Percentiles rank a stretch among this genome's conserved stretches.
Conservation (phyloP, 345 rosid species). For the Bretschneidera sinensis region DNA sequence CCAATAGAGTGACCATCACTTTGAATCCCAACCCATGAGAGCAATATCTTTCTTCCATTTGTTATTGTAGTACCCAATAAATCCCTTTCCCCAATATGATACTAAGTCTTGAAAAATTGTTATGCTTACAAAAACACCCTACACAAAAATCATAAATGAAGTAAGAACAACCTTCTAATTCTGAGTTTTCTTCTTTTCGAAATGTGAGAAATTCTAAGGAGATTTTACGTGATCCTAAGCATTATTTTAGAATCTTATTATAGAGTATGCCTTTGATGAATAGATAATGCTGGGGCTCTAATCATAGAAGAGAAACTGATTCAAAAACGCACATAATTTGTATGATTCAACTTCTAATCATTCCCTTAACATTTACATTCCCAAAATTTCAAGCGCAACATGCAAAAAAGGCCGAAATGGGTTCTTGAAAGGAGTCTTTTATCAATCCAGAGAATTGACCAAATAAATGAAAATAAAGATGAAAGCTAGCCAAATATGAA, state of each 20-base stretch:
- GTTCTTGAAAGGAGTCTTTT: not conserved
- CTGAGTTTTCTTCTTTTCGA: no score
- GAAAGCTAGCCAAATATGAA: no score
- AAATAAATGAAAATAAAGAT: no score
- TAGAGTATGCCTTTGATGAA: no score
- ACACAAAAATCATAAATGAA: not conserved
- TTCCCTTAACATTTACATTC: conserved; percentile 18
- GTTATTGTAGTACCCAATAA: not conserved
- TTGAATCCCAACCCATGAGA: not conserved
- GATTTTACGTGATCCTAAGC: no score
- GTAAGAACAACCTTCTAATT: not conserved
- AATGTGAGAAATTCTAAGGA: no score
- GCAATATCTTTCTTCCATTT: conserved; percentile 8
- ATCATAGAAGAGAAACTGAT: not conserved
- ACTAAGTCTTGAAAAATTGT: no score
- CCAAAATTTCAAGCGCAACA: not conserved
- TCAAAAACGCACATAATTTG: conserved; percentile 11
- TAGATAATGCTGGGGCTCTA: not conserved
- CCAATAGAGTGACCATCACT: conserved; percentile 5
- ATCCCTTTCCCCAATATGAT: not conserved
- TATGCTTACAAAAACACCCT: no score
- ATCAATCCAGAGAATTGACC: no score
- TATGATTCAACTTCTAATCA: conserved; percentile 43
- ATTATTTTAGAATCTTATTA: no score
- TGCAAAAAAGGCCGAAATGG: no score